Evolutionary conservation across 495 filamentous ascomycete genomes (phyloP).

Genomic region (Haplographium delicatum): DNA sequence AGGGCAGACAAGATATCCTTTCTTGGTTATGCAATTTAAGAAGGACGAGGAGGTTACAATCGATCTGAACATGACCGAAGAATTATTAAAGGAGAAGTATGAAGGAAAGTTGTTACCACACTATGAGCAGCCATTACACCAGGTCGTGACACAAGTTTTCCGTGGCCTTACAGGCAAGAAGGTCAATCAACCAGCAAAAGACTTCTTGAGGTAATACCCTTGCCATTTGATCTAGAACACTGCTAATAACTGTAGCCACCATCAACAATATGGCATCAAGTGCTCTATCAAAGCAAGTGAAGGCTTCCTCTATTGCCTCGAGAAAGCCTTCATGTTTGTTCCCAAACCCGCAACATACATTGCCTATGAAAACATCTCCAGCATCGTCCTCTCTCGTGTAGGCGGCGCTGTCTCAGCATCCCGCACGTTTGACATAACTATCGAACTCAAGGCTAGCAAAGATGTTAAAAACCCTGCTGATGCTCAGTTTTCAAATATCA

Average conservation of each 20-base stretch:
- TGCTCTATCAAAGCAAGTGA: constrained; percentile 99
- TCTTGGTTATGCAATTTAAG: constrained; percentile 99
- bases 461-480: no score
- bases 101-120: constrained; percentile 78
- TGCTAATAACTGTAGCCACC: constrained; percentile 52
- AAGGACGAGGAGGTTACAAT: constrained; percentile 94
- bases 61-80: constrained; percentile 96
- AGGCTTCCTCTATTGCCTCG: constrained; percentile 92
- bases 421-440: constrained; percentile 94
- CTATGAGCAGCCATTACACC: constrained; percentile 88
- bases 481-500: constrained; percentile 98
- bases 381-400: constrained; percentile 92
- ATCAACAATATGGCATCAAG: constrained; percentile 92
- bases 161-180: constrained; percentile 90
- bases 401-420: constrained; percentile 89
- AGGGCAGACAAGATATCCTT: constrained; percentile 96
- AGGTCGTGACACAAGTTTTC: constrained; percentile 92
- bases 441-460: constrained; percentile 73
- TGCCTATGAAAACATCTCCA: constrained; percentile 80
- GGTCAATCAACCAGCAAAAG: constrained; percentile 85
- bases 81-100: constrained; percentile 75
- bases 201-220: constrained; percentile 63
- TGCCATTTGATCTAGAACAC: background rate
- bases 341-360: constrained; percentile 98
- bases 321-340: constrained; percentile 98